Base-by-base conservation (phyloP, 2,329 filamentous ascomycete genomes). In the Berkeleyomyces rouxiae region DNA sequence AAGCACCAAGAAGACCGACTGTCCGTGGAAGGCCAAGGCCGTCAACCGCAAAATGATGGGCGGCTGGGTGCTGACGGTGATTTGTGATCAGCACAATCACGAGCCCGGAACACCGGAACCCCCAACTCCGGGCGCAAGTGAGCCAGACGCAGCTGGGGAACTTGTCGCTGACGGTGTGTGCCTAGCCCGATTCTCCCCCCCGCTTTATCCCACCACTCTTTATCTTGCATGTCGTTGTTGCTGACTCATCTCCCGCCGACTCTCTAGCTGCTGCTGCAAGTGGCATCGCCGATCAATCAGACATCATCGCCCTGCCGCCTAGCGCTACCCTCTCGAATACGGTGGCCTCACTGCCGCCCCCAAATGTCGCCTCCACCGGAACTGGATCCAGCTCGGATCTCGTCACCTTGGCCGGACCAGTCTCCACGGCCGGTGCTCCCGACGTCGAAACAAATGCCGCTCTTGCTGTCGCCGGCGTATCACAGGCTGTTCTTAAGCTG, bases 1-100 rank as follows among this genome's bases (percentile, higher is more conserved):
- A 5, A 72, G 73, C 33, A 77, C 75, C 6, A 77, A 77, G 67
- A 77, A 77, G 69, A 77, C 74, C 0, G 72, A 74, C 58, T 77
- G 75, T 33, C 75, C 74, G 3, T 77, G 75, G 75, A 75, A 75
- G 65, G 75, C 74, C 39, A 77, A 76, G 65, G 74, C 74, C 0
- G 75, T 76, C 6, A 71, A 76, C 60, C 73, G 74, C 7, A 77
- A 76, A 68, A 70, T 72, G 9, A 70, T 74, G 63, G 74, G 74
- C 3, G 75, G 74, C 44, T 77, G 75, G 75, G 72, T 76, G n/a
- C 65, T 77, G 66, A 77, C 74, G 2, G 70, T 77, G 46, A 72
- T 71, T 51, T 77, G 75, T 67, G 72, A 76, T 63, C 70, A 74
- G 66, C 75, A 77, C 66, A 77, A 77, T 64, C 75, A 77, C 65